Base-by-base conservation (phyloP, 1,284 basidiomycete species). In the Pyrrhoderma lamaoense region DNA sequence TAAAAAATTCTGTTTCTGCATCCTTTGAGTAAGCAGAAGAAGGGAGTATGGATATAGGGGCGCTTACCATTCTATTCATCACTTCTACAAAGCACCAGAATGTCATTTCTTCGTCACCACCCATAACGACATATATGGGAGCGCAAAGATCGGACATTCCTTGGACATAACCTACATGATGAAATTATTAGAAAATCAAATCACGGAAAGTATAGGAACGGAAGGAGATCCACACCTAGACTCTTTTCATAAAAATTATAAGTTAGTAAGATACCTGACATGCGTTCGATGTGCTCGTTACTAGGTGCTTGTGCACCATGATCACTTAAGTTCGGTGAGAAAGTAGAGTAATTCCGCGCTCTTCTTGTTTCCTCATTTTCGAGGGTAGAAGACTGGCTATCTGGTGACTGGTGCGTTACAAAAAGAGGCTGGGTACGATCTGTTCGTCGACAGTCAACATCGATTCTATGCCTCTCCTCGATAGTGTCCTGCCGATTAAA, bases 101-200 rank as follows among this genome's bases (percentile, higher is more conserved):
- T 0, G 91, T 91, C 64, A 87, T 69, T 42, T 86, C 88, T 62
- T 96, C 91, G 59, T 97, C 89, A 11, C 82, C 89, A 47, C 80
- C 84, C 74, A 91, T 88, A 4, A 95, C 89, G 25, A 96, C 83
- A 64, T 97, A 99, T 19, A 98, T 73, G 5, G 95, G 95, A 2
- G 91, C 86, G 61, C 93, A 91, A 3, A 99, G 77, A 65, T 99
- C 96, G 1, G 90, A 94, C 96, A 99, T 99, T 27, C 96, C 93
- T 70, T 97, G 89, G 2, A 93, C 93, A 63, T 95, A 93, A 21
- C 86, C 85, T 86, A 65, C 61, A 31, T 5, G 27, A 11, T 31
- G 27, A 11, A 31, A 11, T 31, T 31, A 31, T 31, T 5, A 11
- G 27, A 11, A 45, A 53, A 56, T 68, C 56, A 62, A 58, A 34